phyloP scores from a whole-genome alignment of 306 rosid genomes.

The Cucurbita moschata region DNA sequence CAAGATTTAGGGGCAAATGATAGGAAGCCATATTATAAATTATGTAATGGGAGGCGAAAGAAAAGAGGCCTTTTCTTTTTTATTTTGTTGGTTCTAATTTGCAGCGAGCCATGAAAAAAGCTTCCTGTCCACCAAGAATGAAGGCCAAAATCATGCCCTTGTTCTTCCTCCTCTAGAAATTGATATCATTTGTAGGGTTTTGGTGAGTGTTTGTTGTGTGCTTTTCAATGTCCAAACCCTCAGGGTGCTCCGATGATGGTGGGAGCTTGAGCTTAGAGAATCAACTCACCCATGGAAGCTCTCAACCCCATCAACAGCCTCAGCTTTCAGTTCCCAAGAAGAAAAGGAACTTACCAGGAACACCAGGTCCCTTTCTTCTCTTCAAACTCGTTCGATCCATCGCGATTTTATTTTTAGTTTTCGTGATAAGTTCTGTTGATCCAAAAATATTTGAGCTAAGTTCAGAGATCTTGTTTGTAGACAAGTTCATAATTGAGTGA shows the following conservation, averaged over 20 bases:
- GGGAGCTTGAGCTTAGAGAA: constrained; percentile 42
- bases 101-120: constrained; percentile 23
- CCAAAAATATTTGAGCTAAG: too few species aligned
- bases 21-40: constrained; percentile 9
- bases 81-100: constrained; percentile 22
- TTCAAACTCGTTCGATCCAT: neutral
- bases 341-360: constrained; percentile 84
- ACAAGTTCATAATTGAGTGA: too few species aligned
- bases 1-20: neutral
- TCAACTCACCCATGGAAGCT: constrained; percentile 34
- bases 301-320: constrained; percentile 14
- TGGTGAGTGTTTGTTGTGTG: constrained; percentile 11
- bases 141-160: constrained; percentile 65
- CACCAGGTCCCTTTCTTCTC: constrained; percentile 33
- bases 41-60: constrained; percentile 29
- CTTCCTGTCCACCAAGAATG: constrained; percentile 49
- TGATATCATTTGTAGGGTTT: neutral
- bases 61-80: constrained; percentile 14
- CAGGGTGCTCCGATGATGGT: constrained; percentile 46
- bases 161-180: constrained; percentile 58
- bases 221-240: constrained; percentile 62
- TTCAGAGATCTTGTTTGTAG: too few species aligned
- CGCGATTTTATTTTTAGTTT: too few species aligned
- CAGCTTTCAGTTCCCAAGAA: constrained; percentile 28
- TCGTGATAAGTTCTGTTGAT: too few species aligned